phyloP scores from a whole-genome alignment of 2,329 filamentous ascomycete species.

The Davidsoniella neocaledoniae region DNA sequence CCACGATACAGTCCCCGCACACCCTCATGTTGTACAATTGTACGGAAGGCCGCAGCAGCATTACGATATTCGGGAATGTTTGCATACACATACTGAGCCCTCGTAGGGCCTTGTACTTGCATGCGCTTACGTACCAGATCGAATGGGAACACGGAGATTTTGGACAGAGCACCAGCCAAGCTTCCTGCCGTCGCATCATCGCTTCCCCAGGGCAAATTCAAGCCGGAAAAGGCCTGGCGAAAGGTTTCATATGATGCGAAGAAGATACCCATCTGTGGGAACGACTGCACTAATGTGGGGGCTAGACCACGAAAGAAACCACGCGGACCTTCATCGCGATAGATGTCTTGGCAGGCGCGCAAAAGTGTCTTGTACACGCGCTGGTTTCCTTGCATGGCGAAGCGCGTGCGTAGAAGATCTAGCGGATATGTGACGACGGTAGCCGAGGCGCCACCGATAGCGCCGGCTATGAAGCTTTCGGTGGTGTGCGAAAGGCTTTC shows the following conservation, averaged over 20 bases:
- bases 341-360: conserved; percentile 55
- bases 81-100: conserved; percentile 59
- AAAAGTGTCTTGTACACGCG: conserved; percentile 61
- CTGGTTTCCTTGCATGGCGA: conserved; percentile 78
- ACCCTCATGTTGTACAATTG: conserved; percentile 59
- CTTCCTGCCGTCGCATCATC: conserved; percentile 75
- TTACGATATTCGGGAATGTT: conserved; percentile 74
- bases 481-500: conserved; percentile 42
- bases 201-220: conserved; percentile 51
- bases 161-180: conserved; percentile 61
- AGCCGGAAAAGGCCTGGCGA: conserved; percentile 36
- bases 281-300: conserved; percentile 70
- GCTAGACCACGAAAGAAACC: conserved; percentile 83
- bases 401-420: conserved; percentile 81
- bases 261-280: conserved; percentile 95
- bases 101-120: conserved; percentile 85
- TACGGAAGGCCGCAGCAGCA: conserved; percentile 46
- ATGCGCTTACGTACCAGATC: conserved; percentile 85
- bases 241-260: conserved; percentile 77
- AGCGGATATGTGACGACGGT: conserved; percentile 81
- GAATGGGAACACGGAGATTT: conserved; percentile 81
- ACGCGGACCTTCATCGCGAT: conserved; percentile 50
- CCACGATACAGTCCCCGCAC: conserved; percentile 71
- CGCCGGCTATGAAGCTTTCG: conserved; percentile 72
- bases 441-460: conserved; percentile 62